Base-by-base conservation (phyloP, 768 basidiomycete species). In the Sistotremastrum niveocremeum region DNA sequence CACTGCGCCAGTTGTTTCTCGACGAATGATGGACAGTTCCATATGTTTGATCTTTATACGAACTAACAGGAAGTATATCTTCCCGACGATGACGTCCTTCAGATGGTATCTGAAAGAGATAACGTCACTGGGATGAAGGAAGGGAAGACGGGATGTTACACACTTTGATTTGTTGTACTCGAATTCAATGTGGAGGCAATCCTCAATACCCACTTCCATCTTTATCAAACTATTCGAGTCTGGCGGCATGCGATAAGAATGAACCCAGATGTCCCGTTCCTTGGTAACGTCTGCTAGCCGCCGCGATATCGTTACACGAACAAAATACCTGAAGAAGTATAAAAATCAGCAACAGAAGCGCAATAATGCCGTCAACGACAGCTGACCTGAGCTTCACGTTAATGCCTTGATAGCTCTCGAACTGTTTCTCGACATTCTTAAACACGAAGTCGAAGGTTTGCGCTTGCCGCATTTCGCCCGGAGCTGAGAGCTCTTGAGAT, bases 161-260 rank as follows among this genome's bases (percentile, higher is more conserved):
- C 48, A 88, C 94, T 99, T 98, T 47, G 93, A 94, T 62, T 98
- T 97, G 72, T 99, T 97, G 67, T 99, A 98, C 67, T 98, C 95
- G 53, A 97, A 98, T 60, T 97, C 95, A 56, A 98, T 99, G 61
- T 98, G 94, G 56, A 98, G 64, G 62, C 95, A 98, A 58, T 98
- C 95, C 61, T 98, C 95, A 49, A 99, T 99, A 6, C 95, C 95
- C 35, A 98, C 95, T 66, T 97, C 95, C 95, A 99, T 98, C 72
- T 94, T 97, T 67, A 98, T 98, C 37, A 88, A 83, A 61, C 94
- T 97, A 62, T 95, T 97, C 57, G 79, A 86, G 62, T 98, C 95
- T 46, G 94, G 91, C 7, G 94, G 95, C 88, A 97, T 97, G 35
- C 93, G 84, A 70, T 84, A 99, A 3, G 87, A 94, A 62, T 99